Base-by-base conservation (phyloP, 371 early-diverging fungal genomes). In the Funneliformis caledonium region DNA sequence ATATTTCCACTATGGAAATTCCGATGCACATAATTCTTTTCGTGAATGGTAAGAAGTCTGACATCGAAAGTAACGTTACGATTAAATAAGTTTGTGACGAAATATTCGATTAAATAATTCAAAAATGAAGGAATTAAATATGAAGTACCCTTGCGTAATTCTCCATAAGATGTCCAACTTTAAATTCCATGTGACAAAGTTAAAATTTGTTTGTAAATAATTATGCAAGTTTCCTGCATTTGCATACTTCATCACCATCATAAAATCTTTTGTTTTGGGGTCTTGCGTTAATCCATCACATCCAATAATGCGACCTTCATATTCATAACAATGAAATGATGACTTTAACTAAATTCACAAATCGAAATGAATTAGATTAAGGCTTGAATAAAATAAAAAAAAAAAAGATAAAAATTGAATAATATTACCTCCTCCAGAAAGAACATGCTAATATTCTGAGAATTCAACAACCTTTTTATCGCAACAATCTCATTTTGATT, bases 201-300 rank as follows among this genome's bases (percentile, higher is more conserved):
- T 50, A 67, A 48, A 78, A 65, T 78, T 69, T 2, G 52, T 69
- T 11, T 26, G 14, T 12, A 78, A 37, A 69, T 37, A 78, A 43
- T 37, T 19, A 8, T 42, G 6, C 3, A 78, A 42, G 43, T 59
- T 47, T 22, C 37, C 37, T 37, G 16, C 22, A 19, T 69, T 45
- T 16, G 43, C 52, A 42, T 48, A 69, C 7, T 33, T 22, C 52
- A 69, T 64, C 9, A 78, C 70, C 3, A 78, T 26, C 19, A 78
- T 50, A 65, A 69, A 78, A 12, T 43, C 42, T 56, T 37, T 33
- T 12, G 52, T 69, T 47, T 62, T 0, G 6, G 45, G 47, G 22
- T 78, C n/a, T 69, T 78, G 14, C 3, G 79, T 78, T 8, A 78
- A 5, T 11, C 79, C 79, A 47, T 60, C 43, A 16, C 16, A 56